Evolutionary conservation across 2,329 filamentous ascomycete species (phyloP).

Genomic region (Proliferodiscus dingleyae): DNA sequence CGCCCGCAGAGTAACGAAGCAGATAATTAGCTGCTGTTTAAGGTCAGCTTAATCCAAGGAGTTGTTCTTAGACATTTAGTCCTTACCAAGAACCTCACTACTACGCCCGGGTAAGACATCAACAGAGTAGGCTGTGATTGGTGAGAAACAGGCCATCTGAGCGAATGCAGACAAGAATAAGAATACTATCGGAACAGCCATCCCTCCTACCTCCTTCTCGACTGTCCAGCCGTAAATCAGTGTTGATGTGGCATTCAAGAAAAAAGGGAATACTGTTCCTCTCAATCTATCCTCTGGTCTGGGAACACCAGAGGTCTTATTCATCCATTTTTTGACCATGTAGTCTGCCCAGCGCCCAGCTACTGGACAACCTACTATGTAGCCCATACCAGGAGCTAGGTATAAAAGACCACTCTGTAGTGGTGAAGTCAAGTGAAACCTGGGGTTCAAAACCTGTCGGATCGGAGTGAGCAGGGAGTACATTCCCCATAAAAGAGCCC

Average conservation of each 20-base stretch:
- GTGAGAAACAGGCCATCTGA: neutral
- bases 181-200: constrained; percentile 32
- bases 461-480: constrained; percentile 59
- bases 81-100: neutral
- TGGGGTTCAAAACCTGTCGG: constrained; percentile 62
- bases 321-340: constrained; percentile 37
- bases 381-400: constrained; percentile 62
- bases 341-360: constrained; percentile 48
- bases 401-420: constrained; percentile 64
- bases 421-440: constrained; percentile 59
- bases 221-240: constrained; percentile 36
- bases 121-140: neutral
- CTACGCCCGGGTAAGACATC: neutral
- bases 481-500: neutral
- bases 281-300: constrained; percentile 33
- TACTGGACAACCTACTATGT: constrained; percentile 59
- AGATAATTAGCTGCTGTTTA: neutral
- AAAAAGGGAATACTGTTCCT: constrained; percentile 29
- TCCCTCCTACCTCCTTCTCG: constrained; percentile 30
- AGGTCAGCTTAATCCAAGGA: neutral
- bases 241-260: constrained; percentile 30
- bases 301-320: constrained; percentile 31
- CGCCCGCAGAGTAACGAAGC: neutral
- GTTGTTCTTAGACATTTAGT: neutral
- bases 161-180: neutral